Evolutionary conservation across 2,329 filamentous ascomycete species (phyloP).

Genomic region (Cytospora mali): DNA sequence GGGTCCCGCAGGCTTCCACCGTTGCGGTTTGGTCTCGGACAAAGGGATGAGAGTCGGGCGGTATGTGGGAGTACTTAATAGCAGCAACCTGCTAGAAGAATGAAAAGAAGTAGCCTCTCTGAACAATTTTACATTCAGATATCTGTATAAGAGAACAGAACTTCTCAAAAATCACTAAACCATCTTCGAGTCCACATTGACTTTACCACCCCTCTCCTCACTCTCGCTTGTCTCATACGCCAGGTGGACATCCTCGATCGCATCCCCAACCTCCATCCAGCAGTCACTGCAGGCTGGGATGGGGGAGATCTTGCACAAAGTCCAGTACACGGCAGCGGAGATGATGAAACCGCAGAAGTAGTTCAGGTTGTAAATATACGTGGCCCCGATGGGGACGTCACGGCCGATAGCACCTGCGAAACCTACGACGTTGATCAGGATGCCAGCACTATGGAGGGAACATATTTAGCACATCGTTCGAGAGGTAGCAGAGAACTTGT

Average conservation of each 20-base stretch:
- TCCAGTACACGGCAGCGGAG: slow-evolving; percentile 67
- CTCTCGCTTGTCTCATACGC: slow-evolving; percentile 44
- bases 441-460: slow-evolving; percentile 54
- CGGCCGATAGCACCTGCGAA: slow-evolving; percentile 80
- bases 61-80: not conserved
- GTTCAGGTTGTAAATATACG: slow-evolving; percentile 87
- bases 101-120: not conserved
- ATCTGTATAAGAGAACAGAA: not conserved
- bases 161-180: slow-evolving; percentile 14
- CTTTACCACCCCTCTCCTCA: slow-evolving; percentile 9
- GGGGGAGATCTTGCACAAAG: slow-evolving; percentile 68
- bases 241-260: slow-evolving; percentile 57
- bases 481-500: not conserved
- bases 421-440: slow-evolving; percentile 87
- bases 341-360: slow-evolving; percentile 86
- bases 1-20: not conserved
- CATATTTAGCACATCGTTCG: not conserved
- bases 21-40: not conserved
- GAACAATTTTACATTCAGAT: not conserved
- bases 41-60: not conserved
- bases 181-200: slow-evolving; percentile 20
- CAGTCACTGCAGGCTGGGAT: slow-evolving; percentile 72
- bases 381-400: slow-evolving; percentile 74
- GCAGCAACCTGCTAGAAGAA: not conserved
- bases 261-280: slow-evolving; percentile 77